A percentile compares a stretch with the other conserved stretches of the same genome.
These are phyloP conservation scores for Botryotinia narcissicola DNA, from an alignment of 2,329 filamentous ascomycete genomes.

Conservation along the genomic window DNA sequence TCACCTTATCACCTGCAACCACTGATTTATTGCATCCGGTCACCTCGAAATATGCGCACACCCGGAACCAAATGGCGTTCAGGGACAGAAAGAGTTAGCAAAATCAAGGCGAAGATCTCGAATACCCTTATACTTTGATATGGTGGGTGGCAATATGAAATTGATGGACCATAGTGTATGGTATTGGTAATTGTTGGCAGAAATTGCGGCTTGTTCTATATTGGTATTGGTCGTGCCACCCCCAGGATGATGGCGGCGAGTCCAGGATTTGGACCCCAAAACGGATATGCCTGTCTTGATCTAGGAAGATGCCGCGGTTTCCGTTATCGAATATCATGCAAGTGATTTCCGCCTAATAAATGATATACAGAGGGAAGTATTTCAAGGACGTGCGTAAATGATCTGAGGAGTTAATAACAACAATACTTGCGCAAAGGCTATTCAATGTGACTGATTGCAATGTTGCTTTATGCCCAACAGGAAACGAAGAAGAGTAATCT, in stretches of 20 bases:
- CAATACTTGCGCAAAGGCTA: not conserved
- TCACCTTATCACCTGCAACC: constrained; percentile 37
- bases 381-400: constrained; percentile 1
- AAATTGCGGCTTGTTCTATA: not conserved
- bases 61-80: constrained; percentile 19
- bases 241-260: constrained; percentile 4
- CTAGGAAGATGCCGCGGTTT: constrained; percentile 9
- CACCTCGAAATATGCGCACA: constrained; percentile 25
- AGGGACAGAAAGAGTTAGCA: constrained; percentile 24
- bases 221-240: constrained; percentile 15
- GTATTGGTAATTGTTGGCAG: not conserved
- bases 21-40: constrained; percentile 33
- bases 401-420: not conserved
- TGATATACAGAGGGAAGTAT: constrained; percentile 12
- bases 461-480: not conserved
- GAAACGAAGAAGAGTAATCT: not conserved
- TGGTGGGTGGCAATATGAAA: constrained; percentile 9
- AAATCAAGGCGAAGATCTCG: not conserved
- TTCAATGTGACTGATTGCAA: not conserved
- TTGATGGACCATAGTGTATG: not conserved
- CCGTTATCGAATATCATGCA: constrained; percentile 21
- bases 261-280: constrained; percentile 10
- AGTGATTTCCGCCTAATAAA: constrained; percentile 6
- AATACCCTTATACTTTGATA: not conserved
- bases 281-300: not conserved